Evolutionary conservation across 2,329 filamentous ascomycete species (phyloP), one percentile per base, ranked within the genome.

Genomic region (Nemania diffusa): DNA sequence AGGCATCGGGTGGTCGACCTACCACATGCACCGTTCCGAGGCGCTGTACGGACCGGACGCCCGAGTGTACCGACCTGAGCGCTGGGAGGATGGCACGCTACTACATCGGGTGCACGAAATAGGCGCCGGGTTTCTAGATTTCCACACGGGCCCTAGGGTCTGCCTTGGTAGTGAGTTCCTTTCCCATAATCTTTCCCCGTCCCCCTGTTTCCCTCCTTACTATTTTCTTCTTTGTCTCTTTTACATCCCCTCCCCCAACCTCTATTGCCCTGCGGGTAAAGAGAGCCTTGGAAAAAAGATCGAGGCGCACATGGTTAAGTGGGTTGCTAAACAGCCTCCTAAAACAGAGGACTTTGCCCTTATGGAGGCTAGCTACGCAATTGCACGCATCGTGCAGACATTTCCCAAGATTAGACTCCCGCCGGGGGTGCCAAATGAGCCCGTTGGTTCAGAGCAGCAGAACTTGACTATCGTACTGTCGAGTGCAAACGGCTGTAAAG

Each of bases 281-380:
- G 44, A 48, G 44, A 48, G 20, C 44, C 44, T 48, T 24, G 13
- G 26, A 48, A 26, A 11, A 42, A 42, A 42, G 37, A 48, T 17
- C 20, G 44, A 48, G 26, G 44, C 44, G 44, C 20, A 48, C 22
- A 7, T 48, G 44, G 8, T 51, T 51, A 29, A 27, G 13, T 51
- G 24, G 48, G 29, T 29, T 27, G n/a, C 29, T 40, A 42, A 61
- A 46, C 63, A 56, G 62, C 67, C 60, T 66, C 56, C 32, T 27
- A 50, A n/a, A 50, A 20, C 37, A 74, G 73, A 73, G 65, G 73
- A 75, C 34, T 75, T 70, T 29, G 73, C 73, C 1, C 51, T 74
- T 7, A 69, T 70, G 68, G 74, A 75, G 52, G 71, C 71, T 1
- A 72, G 69, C 50, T 71, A 72, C 34, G 69, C 70, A 1, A 56